Base-by-base conservation (phyloP, 2,329 filamentous ascomycete genomes). In the Hypoxylon sp. region DNA sequence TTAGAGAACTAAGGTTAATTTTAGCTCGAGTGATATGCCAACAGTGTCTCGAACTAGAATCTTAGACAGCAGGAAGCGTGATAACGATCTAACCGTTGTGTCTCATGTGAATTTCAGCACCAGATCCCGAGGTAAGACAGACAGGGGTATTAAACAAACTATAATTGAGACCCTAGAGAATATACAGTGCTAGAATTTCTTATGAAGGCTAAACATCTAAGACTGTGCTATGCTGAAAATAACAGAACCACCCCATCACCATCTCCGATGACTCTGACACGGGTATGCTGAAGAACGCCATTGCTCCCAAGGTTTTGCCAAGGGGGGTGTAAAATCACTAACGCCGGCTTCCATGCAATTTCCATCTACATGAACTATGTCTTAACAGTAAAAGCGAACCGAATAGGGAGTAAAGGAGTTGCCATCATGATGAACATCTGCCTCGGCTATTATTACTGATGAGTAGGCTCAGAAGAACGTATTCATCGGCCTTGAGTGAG, bases 281-380 rank as follows among this genome's bases (percentile, higher is more conserved):
- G 50, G 61, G 52, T 48, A 69, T 69, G 67, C 53, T 61, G 61
- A 64, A 60, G 57, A 70, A 70, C 68, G 68, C 68, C 68, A 35
- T 51, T 68, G 65, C 68, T 68, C 42, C 52, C 62, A 29, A 26
- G 42, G 33, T 19, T 47, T 56, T 54, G 37, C 37, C 65, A 17
- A 57, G 48, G 24, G 44, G 50, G 14, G 57, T 35, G 46, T 47
- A 24, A 52, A 57, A 57, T 51, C 51, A 55, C 47, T 53, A 63
- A 70, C 68, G 68, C 68, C 68, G 35, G 68, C 42, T 64, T 61
- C 68, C 59, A 70, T 70, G 68, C 68, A 70, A 58, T 70, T 61
- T 68, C 65, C 65, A 61, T 68, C 65, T 70, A 68, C 65, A 48
- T 60, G 56, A 64, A 51, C 65, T 58, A 35, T 58, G 50, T 61